phyloP scores from a whole-genome alignment of 306 rosid genomes.

The Cyclanthera cordifolia region DNA sequence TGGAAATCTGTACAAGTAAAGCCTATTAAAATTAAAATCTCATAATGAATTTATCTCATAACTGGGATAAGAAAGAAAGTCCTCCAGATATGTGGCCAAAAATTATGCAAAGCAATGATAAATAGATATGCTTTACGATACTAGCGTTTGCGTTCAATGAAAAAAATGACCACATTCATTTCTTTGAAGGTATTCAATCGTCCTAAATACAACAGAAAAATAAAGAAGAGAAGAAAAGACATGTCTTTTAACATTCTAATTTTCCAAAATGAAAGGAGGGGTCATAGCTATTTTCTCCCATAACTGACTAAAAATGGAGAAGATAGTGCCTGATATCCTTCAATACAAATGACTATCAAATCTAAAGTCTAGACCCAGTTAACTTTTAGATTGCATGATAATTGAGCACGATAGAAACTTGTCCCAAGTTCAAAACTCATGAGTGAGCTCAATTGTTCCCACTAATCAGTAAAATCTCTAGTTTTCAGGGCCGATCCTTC shows the following conservation, averaged over 20 bases:
- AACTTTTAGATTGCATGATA: not conserved
- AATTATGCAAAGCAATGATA: not conserved
- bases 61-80: not conserved
- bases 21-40: slow-evolving; percentile 4
- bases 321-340: not conserved
- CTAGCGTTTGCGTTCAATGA: not conserved
- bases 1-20: slow-evolving; percentile 48
- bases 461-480: too few species aligned
- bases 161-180: not conserved
- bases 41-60: slow-evolving; percentile 7
- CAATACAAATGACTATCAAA: not conserved
- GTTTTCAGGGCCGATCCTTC: too few species aligned
- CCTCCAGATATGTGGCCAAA: not conserved
- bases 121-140: too few species aligned
- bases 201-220: too few species aligned
- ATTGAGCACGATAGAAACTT: too few species aligned
- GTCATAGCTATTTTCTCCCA: not conserved
- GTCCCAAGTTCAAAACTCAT: too few species aligned
- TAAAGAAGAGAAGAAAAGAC: not conserved
- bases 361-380: not conserved
- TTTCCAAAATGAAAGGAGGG: not conserved
- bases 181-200: not conserved
- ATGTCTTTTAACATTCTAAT: not conserved
- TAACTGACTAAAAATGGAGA: not conserved
- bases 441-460: too few species aligned